Base-by-base conservation (phyloP, 2,329 filamentous ascomycete species). In the Paecilomyces sp. region DNA sequence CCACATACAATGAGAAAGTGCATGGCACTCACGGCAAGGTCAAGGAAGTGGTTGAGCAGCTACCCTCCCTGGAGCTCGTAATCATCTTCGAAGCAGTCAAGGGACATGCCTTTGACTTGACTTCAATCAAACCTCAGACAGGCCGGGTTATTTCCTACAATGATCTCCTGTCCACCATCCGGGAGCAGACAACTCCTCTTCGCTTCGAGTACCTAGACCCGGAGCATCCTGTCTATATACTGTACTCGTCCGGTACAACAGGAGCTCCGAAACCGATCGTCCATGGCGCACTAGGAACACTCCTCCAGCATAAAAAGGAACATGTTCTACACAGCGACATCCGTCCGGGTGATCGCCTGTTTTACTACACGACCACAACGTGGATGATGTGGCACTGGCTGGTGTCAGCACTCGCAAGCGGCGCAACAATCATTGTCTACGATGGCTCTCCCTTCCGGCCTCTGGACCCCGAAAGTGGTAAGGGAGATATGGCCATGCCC, bases 361-460 rank as follows among this genome's bases (percentile, higher is more conserved):
- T 97, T 74, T 97, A 97, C 78, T 97, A 92, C 77, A 96, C 92
- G 1, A 97, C 92, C 3, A 92, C 89, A 11, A 95, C 91, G 0
- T 97, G 92, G 94, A 97, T 99, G 92, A 97, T 97, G 93, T 97
- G 92, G 92, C 93, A 97, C 73, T 97, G 93, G 92, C 87, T 92
- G 50, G 84, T 97, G 22, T 93, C 91, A 0, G 91, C 88, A 5
- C 85, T 97, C 3, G 90, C 92, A 9, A 87, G 86, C 31, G 93
- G 93, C 57, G 85, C 90, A 11, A 93, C 91, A 0, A 80, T 97
- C 12, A 83, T 97, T 22, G 82, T 97, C 3, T 99, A 97, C 75
- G 91, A 96, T 57, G 94, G 94, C 55, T 96, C 91, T 0, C 94
- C 94, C 0, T 97, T 97, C 79, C 83, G 83, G 55, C 90, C 89